Conservation (phyloP, 768 basidiomycete species). For the Tulasnella sp. region DNA sequence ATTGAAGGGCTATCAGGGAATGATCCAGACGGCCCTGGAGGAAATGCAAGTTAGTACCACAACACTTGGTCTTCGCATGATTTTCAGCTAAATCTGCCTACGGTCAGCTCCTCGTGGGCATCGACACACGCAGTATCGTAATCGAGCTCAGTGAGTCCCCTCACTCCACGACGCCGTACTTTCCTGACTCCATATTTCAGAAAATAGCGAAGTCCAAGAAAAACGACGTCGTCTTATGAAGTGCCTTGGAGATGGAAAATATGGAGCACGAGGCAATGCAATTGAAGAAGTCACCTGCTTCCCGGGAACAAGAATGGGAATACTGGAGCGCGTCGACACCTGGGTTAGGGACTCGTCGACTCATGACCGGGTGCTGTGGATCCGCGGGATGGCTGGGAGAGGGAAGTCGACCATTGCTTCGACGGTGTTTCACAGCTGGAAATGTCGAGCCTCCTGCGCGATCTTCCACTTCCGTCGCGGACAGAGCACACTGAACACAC, state of each 20-base stretch:
- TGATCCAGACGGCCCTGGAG: background rate
- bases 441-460: no score
- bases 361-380: no score
- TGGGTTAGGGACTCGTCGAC: no score
- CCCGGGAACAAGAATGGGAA: no score
- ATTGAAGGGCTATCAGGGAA: background rate
- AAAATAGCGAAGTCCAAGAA: background rate
- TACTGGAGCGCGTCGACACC: no score
- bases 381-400: no score
- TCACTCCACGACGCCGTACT: background rate
- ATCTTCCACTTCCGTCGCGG: no score
- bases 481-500: no score
- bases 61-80: background rate
- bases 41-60: background rate
- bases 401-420: no score
- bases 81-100: background rate
- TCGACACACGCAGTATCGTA: background rate
- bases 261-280: conserved; percentile 93
- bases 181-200: background rate
- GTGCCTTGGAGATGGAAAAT: conserved; percentile 96
- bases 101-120: background rate
- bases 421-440: no score
- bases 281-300: conserved; percentile 29
- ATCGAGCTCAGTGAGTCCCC: background rate
- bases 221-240: conserved; percentile 86